These are phyloP conservation scores for Penicillium paneum DNA, from an alignment of 2,329 filamentous ascomycete species.

Conservation along the genomic window DNA sequence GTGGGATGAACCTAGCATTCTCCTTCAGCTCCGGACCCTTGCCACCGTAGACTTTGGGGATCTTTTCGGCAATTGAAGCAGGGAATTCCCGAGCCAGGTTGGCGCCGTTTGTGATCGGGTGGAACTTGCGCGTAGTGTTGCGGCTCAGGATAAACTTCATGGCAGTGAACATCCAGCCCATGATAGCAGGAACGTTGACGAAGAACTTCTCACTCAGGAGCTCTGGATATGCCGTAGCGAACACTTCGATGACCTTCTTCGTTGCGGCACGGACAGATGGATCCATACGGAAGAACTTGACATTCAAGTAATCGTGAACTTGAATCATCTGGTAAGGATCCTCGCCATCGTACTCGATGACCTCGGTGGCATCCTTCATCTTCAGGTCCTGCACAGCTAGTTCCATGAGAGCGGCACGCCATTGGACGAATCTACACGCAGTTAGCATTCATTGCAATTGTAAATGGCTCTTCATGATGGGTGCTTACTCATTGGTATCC, in stretches of 20 bases:
- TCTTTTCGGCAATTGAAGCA: constrained; percentile 54
- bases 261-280: constrained; percentile 71
- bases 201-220: constrained; percentile 90
- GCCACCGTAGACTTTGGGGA: constrained; percentile 79
- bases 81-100: constrained; percentile 62
- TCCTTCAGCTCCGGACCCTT: constrained; percentile 55
- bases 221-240: constrained; percentile 83
- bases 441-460: constrained; percentile 1
- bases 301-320: constrained; percentile 86
- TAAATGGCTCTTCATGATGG: neutral
- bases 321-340: constrained; percentile 91
- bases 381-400: constrained; percentile 71
- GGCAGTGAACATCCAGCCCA: constrained; percentile 79
- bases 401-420: constrained; percentile 90
- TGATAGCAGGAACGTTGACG: constrained; percentile 85
- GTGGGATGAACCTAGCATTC: constrained; percentile 29
- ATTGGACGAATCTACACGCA: constrained; percentile 70
- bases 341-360: constrained; percentile 57
- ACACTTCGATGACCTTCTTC: constrained; percentile 75
- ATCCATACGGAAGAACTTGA: constrained; percentile 82
- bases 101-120: constrained; percentile 70
- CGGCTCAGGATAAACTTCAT: constrained; percentile 73
- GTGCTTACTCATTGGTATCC: constrained; percentile 68
- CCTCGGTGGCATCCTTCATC: constrained; percentile 66
- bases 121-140: constrained; percentile 75